Evolutionary conservation across 1,139 yeast species (phyloP).

Genomic region (Scheffersomyces illinoinensis): DNA sequence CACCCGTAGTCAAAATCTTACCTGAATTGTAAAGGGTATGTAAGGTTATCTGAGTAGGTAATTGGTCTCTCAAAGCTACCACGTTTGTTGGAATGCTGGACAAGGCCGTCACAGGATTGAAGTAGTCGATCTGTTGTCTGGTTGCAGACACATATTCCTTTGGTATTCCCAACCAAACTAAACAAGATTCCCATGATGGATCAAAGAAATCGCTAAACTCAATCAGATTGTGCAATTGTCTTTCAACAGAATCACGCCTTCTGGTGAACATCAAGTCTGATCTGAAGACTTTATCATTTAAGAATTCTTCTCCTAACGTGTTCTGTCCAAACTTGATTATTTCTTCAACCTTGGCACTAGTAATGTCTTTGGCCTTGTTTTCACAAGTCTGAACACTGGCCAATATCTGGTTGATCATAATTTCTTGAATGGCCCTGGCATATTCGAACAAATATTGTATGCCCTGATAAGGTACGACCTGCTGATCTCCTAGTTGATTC

Average conservation of each 20-base stretch:
- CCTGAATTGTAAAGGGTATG: slow-evolving; percentile 48
- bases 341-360: slow-evolving; percentile 59
- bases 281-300: slow-evolving; percentile 68
- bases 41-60: slow-evolving; percentile 42
- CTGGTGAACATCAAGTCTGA: slow-evolving; percentile 84
- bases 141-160: slow-evolving; percentile 29
- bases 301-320: slow-evolving; percentile 57
- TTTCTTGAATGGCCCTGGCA: slow-evolving; percentile 67
- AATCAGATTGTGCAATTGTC: slow-evolving; percentile 59
- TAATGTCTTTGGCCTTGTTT: slow-evolving; percentile 59
- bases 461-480: slow-evolving; percentile 60
- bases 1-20: slow-evolving; percentile 45
- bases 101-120: slow-evolving; percentile 37
- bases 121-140: slow-evolving; percentile 29
- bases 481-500: slow-evolving; percentile 55
- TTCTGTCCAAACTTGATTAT: slow-evolving; percentile 66
- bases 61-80: slow-evolving; percentile 31
- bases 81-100: slow-evolving; percentile 34
- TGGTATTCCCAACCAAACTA: slow-evolving; percentile 45
- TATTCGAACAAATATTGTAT: slow-evolving; percentile 67
- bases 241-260: slow-evolving; percentile 61
- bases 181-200: slow-evolving; percentile 63
- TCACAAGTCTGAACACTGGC: slow-evolving; percentile 70
- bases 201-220: slow-evolving; percentile 75
- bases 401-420: slow-evolving; percentile 63